A percentile compares a stretch with the other conserved stretches of the same genome.
Evolutionary conservation across 176 grass and related monocot genomes (phyloP).

Genomic region (Lolium multiflorum): DNA sequence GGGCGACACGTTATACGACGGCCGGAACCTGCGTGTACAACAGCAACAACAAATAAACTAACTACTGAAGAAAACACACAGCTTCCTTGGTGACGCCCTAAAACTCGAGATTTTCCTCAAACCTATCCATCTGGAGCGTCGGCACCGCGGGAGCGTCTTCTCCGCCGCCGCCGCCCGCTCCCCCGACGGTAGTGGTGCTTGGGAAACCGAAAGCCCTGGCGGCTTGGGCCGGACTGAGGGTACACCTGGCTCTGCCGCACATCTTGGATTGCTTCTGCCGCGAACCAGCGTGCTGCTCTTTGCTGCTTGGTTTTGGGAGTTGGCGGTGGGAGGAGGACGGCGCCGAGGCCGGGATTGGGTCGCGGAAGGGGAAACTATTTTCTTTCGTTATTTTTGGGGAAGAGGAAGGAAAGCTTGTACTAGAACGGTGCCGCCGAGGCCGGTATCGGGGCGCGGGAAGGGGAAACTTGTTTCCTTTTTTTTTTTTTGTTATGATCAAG

Average conservation of each 20-base stretch:
- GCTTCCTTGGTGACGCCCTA: neutral
- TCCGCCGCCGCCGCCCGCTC: constrained; percentile 3
- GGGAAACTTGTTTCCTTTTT: neutral
- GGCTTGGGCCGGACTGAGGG: constrained; percentile 55
- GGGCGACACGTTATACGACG: constrained; percentile 81
- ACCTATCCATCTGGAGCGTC: constrained; percentile 41
- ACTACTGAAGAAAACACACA: neutral
- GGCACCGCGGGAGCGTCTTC: constrained; percentile 51
- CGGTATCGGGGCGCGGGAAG: neutral
- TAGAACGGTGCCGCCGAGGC: neutral
- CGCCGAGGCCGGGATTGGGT: constrained; percentile 14
- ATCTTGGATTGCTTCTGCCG: constrained; percentile 40
- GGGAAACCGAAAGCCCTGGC: constrained; percentile 69
- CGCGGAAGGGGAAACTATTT: constrained; percentile 45
- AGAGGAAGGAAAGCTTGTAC: neutral
- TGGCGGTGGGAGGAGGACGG: neutral
- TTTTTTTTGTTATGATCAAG: too few species aligned
- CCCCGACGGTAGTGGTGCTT: constrained; percentile 23
- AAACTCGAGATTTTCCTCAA: neutral
- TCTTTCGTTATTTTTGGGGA: neutral
- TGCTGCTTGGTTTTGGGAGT: neutral
- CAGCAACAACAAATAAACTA: neutral
- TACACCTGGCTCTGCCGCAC: constrained; percentile 91
- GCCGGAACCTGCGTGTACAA: constrained; percentile 60
- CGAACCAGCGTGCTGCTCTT: neutral